Base-by-base conservation (phyloP, 2,329 filamentous ascomycete genomes). In the Pseudogymnoascus sp. region DNA sequence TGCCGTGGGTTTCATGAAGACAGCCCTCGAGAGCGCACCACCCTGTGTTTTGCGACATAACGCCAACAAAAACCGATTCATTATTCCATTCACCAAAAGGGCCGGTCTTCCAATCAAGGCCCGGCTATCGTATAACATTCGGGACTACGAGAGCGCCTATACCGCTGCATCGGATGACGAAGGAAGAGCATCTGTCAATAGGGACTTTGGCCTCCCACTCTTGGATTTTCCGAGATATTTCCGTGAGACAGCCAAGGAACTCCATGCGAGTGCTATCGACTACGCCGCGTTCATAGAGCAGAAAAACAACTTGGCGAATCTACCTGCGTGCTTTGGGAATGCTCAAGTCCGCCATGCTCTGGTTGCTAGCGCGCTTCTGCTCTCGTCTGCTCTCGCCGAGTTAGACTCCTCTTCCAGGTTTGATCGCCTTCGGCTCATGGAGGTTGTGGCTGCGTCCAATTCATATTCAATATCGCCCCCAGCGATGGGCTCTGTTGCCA, bases 41-140 rank as follows among this genome's bases (percentile, higher is more conserved):
- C 45, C 26, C 9, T 28, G 21, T 6, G 8, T 9, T 28, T 28
- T 48, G 8, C 45, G 15, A 10, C 28, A 4, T 19, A 52, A 52
- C 19, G 45, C 26, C 26, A 52, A 33, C 26, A 52, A 2, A 13
- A 52, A 52, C 26, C n/a, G 12, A 30, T 30, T 7, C 26, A 30
- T 52, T 30, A 4, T 52, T n/a, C 45, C 45, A 33, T 5, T 15
- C 5, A 52, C 45, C 26, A 52, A 52, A 52, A 52, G 45, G 15
- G 45, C 26, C n/a, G 45, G 45, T 33, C 26, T 52, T 52, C 45
- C 45, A 30, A 52, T 52, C 30, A 30, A 52, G 45, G 45, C 45
- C 15, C 45, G 19, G 8, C 7, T 52, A 33, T 33, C 12, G 3
- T 19, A 52, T 12, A 30, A 18, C 5, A 52, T 52, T 52, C 45